Evolutionary conservation across 164 flowering plant species (phyloP).

Genomic region (Nelumbo lutea): DNA sequence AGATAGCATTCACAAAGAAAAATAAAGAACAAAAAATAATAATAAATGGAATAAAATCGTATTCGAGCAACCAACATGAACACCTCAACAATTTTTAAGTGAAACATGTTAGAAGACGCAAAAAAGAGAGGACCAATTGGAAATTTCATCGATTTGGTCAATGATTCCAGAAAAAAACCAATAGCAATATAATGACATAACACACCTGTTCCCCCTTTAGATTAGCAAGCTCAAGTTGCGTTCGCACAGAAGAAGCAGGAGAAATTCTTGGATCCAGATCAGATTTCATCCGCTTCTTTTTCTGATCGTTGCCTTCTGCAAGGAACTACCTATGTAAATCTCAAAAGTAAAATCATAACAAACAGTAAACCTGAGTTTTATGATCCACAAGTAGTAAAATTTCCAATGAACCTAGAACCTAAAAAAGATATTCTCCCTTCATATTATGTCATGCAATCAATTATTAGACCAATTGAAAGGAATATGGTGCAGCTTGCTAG

Average conservation of each 20-base stretch:
- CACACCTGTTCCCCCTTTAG: slow-evolving; percentile 93
- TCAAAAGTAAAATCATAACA: slow-evolving; percentile 3
- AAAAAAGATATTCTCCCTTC: no score
- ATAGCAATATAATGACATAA: slow-evolving; percentile 4
- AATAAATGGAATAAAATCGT: background rate
- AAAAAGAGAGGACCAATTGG: background rate
- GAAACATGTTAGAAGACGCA: background rate
- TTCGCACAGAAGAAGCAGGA: slow-evolving; percentile 51
- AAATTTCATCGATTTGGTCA: background rate
- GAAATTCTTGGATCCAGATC: slow-evolving; percentile 79
- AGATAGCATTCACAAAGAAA: background rate
- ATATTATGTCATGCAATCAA: no score
- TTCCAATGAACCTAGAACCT: background rate
- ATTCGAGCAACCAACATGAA: background rate
- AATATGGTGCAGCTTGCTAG: background rate
- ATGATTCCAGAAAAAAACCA: background rate
- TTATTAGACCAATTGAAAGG: no score
- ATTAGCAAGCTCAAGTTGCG: slow-evolving; percentile 65
- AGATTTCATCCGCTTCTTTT: slow-evolving; percentile 74
- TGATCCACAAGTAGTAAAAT: background rate
- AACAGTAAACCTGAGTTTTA: background rate
- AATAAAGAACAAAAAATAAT: background rate
- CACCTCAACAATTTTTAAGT: background rate
- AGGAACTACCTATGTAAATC: slow-evolving; percentile 10
- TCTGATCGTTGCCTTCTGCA: slow-evolving; percentile 86